Conservation (phyloP, 1,139 yeast genomes). For the Pichia cactophila region DNA sequence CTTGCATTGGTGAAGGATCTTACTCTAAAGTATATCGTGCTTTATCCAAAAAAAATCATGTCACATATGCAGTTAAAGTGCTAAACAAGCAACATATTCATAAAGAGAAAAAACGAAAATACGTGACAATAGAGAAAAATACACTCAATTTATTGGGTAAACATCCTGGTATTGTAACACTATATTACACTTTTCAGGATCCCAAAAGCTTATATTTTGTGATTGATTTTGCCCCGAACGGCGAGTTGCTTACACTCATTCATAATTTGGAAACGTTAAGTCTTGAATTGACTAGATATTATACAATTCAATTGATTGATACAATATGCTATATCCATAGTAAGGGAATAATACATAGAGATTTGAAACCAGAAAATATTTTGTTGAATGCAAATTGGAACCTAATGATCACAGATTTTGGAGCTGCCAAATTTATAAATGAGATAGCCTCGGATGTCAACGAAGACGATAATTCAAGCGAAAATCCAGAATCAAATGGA, state of each 20-base stretch:
- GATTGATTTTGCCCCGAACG: conserved; percentile 86
- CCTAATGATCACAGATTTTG: conserved; percentile 73
- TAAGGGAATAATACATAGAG: conserved; percentile 73
- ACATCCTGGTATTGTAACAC: conserved; percentile 80
- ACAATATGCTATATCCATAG: conserved; percentile 65
- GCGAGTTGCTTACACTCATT: conserved; percentile 76
- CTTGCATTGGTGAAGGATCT: conserved; percentile 89
- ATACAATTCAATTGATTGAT: conserved; percentile 55
- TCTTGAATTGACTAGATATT: conserved; percentile 70
- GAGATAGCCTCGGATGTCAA: conserved; percentile 1
- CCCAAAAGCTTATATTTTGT: conserved; percentile 83
- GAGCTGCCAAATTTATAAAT: conserved; percentile 57
- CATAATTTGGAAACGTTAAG: conserved; percentile 72
- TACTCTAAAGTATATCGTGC: conserved; percentile 92
- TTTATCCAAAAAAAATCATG: conserved; percentile 62
- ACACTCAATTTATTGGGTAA: conserved; percentile 80
- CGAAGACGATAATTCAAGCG: conserved; percentile 27
- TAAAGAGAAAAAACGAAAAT: conserved; percentile 89
- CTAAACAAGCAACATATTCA: conserved; percentile 91
- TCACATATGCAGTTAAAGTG: conserved; percentile 82
- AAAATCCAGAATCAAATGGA: conserved; percentile 36
- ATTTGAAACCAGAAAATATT: conserved; percentile 72
- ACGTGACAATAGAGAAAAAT: conserved; percentile 92
- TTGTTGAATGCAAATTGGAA: conserved; percentile 56
- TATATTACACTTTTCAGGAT: conserved; percentile 92